Base-by-base conservation (phyloP, 345 rosid species). In the Noccaea caerulescens region DNA sequence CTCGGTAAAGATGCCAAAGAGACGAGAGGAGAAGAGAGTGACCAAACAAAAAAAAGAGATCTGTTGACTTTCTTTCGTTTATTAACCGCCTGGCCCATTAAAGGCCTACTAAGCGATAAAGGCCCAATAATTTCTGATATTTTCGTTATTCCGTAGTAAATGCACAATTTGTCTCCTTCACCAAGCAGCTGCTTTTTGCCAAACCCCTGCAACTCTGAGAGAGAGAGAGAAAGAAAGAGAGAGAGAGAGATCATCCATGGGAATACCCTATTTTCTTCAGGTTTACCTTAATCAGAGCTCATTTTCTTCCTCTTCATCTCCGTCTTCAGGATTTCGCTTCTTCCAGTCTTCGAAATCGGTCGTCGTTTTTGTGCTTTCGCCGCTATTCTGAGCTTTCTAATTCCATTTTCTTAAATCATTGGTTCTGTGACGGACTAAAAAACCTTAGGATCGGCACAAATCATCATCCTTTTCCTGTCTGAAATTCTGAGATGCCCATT, bases 181-280 rank as follows among this genome's bases (percentile, higher is more conserved):
- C 37, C 68, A 10, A 68, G 58, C 83, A 64, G 32, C 83, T 44
- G 59, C 77, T 80, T 77, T 20, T 80, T 77, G 77, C 86, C 83
- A 77, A 75, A 46, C 78, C 76, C 55, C 82, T 82, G 76, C 46
- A 69, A 63, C 78, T 73, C 32, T 42, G 59, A 27, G 77, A 56
- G 44, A 63, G 68, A 69, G 42, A 64, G 10, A 49, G 73, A 46
- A 16, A 16, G 63, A 69, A 71, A 55, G 52, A 56, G 63, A 71
- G 54, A 68, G 37, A 46, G 72, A 52, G 70, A 69, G 66, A 69
- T 73, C 70, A 36, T 79, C 75, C 80, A 56, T 69, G 65, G 72
- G 60, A 68, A 77, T 69, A 82, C 63, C 77, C 42, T 74, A 61
- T 68, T 68, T 56, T 51, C 71, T 7, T 51, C 61, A 53, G 16